Conservation (phyloP, 225 moss, liverwort and hornwort genomes). For the Bryoerythrophyllum caledonicum region DNA sequence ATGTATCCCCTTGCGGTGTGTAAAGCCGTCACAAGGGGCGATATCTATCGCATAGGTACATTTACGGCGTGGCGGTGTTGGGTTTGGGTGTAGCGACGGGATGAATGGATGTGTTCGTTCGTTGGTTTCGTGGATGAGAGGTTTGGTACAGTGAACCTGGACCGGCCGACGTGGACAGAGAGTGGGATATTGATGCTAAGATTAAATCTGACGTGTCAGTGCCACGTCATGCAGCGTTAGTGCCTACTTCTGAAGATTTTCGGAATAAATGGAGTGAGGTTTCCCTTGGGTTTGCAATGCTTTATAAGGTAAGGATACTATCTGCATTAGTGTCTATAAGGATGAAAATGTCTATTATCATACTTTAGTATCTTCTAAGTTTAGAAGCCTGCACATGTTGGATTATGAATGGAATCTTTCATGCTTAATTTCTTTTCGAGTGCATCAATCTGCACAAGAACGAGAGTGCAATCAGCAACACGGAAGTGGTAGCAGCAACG, state of each 20-base stretch:
- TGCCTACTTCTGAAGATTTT: neutral
- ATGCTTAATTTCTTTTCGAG: too few relatives aligned
- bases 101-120: neutral
- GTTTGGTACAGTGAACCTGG: conserved; percentile 42
- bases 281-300: too few relatives aligned
- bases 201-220: neutral
- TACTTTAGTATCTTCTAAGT: too few relatives aligned
- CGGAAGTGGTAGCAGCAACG: neutral
- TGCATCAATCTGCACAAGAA: neutral
- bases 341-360: too few relatives aligned
- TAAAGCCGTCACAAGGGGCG: neutral
- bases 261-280: neutral
- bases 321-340: too few relatives aligned
- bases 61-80: neutral
- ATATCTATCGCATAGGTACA: neutral
- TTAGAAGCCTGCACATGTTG: too few relatives aligned
- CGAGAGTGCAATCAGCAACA: neutral
- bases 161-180: conserved; percentile 16
- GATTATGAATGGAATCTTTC: too few relatives aligned
- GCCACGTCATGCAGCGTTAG: conserved; percentile 17
- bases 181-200: neutral
- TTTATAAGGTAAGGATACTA: too few relatives aligned
- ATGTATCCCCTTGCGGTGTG: too few relatives aligned
- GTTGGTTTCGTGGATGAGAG: neutral
- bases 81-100: neutral